These are phyloP conservation scores for Leucoagaricus sp. DNA, from an alignment of 1,284 basidiomycete genomes.

Conservation along the genomic window DNA sequence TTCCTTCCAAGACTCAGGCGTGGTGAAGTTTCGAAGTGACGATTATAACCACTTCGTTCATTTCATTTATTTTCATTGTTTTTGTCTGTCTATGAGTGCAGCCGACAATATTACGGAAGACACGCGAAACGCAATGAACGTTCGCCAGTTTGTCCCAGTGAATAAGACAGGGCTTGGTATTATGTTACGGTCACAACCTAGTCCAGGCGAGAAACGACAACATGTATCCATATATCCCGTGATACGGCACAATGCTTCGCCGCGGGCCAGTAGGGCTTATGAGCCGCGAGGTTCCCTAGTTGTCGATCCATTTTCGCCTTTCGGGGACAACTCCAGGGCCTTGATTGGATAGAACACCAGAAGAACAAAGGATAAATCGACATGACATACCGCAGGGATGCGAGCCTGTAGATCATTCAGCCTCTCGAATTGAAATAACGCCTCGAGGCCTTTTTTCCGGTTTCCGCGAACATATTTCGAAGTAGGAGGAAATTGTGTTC, in stretches of 20 bases:
- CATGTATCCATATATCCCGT: neutral
- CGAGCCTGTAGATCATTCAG: neutral
- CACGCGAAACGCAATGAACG: neutral
- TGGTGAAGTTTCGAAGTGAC: neutral
- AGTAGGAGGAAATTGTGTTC: neutral
- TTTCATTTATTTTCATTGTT: neutral
- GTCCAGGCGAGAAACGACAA: neutral
- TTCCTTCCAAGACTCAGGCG: neutral
- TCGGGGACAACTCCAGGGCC: neutral
- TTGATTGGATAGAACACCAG: neutral
- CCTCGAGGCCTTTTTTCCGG: slow-evolving; percentile 7
- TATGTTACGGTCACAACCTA: neutral
- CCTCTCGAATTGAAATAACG: neutral
- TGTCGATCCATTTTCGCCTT: neutral
- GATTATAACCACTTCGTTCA: neutral
- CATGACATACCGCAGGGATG: neutral
- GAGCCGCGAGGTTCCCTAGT: neutral
- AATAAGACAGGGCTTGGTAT: neutral
- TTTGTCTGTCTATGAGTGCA: neutral
- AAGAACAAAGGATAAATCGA: neutral
- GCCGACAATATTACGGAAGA: neutral
- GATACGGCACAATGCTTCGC: neutral
- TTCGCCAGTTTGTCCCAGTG: neutral
- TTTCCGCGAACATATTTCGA: slow-evolving; percentile 1
- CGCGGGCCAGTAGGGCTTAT: neutral